Conservation (phyloP, 129 eudicot species). For the Flaveria ramosissima region DNA sequence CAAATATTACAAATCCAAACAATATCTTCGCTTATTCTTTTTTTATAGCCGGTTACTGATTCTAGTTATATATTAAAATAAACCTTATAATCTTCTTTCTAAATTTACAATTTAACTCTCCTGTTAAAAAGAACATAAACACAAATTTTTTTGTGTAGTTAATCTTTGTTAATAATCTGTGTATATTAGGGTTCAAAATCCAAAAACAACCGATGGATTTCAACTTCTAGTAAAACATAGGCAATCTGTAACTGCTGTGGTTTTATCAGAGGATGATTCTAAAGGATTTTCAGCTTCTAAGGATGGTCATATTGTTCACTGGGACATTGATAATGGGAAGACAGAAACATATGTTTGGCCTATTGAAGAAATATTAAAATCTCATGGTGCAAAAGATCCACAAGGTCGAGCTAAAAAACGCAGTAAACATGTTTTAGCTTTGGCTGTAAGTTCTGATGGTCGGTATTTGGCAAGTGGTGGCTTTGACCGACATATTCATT, state of each 20-base stretch:
- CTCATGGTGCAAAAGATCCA: conserved; percentile 80
- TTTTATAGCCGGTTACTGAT: too few species aligned
- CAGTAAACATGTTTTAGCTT: conserved; percentile 71
- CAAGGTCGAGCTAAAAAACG: conserved; percentile 81
- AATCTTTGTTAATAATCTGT: conserved; percentile 3
- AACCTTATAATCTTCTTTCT: too few species aligned
- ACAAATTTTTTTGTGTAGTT: not conserved
- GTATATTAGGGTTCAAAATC: conserved; percentile 59
- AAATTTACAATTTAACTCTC: too few species aligned
- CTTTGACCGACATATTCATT: conserved; percentile 89
- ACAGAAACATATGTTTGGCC: conserved; percentile 76
- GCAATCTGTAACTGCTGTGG: conserved; percentile 87
- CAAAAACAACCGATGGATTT: conserved; percentile 54
- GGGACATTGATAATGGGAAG: conserved; percentile 83
- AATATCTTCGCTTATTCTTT: too few species aligned
- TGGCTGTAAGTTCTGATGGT: conserved; percentile 90
- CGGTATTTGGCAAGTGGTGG: conserved; percentile 96
- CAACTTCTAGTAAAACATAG: conserved; percentile 66
- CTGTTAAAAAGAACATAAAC: too few species aligned
- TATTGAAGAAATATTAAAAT: conserved; percentile 60
- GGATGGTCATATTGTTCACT: conserved; percentile 75
- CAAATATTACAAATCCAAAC: too few species aligned
- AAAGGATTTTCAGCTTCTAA: conserved; percentile 93
- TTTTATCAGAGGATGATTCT: conserved; percentile 73
- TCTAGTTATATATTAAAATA: too few species aligned